Base-by-base conservation (phyloP, 768 basidiomycete genomes). In the Rhodotorula diobovata region DNA sequence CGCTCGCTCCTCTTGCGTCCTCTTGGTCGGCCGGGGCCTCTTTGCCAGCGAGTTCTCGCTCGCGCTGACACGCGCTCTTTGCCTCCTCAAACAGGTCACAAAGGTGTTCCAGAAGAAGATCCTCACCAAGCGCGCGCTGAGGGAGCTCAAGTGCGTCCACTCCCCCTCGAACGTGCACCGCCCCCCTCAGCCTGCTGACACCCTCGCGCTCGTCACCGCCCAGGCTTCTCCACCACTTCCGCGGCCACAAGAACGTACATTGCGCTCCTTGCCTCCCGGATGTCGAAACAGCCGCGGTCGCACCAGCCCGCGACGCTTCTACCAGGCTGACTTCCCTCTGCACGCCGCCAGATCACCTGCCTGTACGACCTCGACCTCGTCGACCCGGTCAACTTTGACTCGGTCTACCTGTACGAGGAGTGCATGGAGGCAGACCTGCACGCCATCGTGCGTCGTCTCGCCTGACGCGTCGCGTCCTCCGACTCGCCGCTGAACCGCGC, bases 361-460 rank as follows among this genome's bases (percentile, higher is more conserved):
- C 82, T 99, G 56, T 99, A 98, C 78, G 96, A 98, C 79, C 93
- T 98, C 91, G 77, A 78, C 63, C 92, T 99, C 56, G 90, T 94
- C 80, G 90, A 93, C 75, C 87, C 92, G 28, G 88, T 85, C 74
- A 90, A 91, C 80, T 99, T 98, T 78, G 91, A 94, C 80, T 95
- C 97, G 82, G 94, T 99, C 20, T 72, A 83, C 77, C 77, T 81
- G 62, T 81, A 98, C 90, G 94, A 98, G 83, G 96, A 99, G 81
- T 87, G 98, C 76, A 99, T 98, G 96, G 96, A 99, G 80, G 96
- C 96, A 66, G 96, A 99, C 86, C 85, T 99, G 30, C 96, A 98
- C 78, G 96, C 96, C 30, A 99, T 99, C 81, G 93, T 94, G 77
- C 8, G 67, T 61, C 37, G 10, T 34, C 11, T 50, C 43, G 10